Evolutionary conservation across 192 early-diverging fungal species (phyloP), one percentile per base, ranked within the genome.

Genomic region (Coemansia sp.): DNA sequence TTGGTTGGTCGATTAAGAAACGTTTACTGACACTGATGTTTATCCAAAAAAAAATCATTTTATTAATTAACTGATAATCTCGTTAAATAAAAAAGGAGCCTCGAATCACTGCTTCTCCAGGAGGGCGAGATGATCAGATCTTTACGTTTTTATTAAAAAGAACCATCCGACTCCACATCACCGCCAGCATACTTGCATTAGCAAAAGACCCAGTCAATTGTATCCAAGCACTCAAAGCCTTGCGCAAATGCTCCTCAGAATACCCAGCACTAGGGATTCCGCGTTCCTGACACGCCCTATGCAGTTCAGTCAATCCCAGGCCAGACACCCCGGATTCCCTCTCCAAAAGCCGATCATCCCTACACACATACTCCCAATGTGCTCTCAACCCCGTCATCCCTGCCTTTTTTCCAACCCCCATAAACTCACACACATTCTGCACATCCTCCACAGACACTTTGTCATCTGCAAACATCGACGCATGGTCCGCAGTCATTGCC

Each of bases 211-310:
- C 32, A 20, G 48, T 50, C 50, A 66, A 35, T 17, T 14, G 24
- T 5, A 46, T 39, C 70, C 70, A 72, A n/a, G 23, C 27, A 17
- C 11, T 13, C 50, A 72, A 55, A n/a, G 70, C 46, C 6, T 38
- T 32, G 3, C 60, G 50, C 47, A 68, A 34, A 26, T 60, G 65
- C 8, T 38, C 37, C 27, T 49, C 55, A 5, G 47, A 19, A 35
- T 42, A 34, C 30, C 32, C 51, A 4, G 60, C 50, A 9, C 65
- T 54, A n/a, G 65, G 64, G 35, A 75, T 75, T 3, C 65, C 72
- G 26, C 72, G 72, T 20, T 75, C 72, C 52, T 67, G 60, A 53
- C 72, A 75, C 20, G 66, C 61, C 24, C 58, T 39, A 13, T 53
- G 48, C 24, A 76, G 65, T 46, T 76, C 72, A 2, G 43, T 37